Evolutionary conservation across 352 stramenopile genomes (phyloP), one percentile per base, ranked within the genome.

Genomic region (Phytophthora pseudosyringae): DNA sequence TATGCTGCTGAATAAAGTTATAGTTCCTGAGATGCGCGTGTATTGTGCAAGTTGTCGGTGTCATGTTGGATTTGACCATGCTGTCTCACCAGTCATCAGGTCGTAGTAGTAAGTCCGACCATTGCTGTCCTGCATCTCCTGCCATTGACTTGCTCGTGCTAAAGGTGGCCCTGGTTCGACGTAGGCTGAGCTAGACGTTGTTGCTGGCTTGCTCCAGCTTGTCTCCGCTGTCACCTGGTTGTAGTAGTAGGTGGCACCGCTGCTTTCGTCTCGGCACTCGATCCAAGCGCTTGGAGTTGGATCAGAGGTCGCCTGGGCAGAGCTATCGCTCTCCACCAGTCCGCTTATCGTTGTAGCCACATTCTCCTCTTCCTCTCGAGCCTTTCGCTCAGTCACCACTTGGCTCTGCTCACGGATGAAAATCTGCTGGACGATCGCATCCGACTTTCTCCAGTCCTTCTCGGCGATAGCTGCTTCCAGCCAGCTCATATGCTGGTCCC

Each of bases 361-460:
- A 43, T 13, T 51, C 26, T 26, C 36, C 1, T 45, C 55, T 47
- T 61, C 61, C 12, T 59, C 47, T 55, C 40, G 31, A 52, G 46
- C 51, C 26, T 71, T 73, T 10, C 44, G 61, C 13, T 74, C 55
- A 1, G 44, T 64, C 35, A 75, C 73, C 10, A 35, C 32, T 44
- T 89, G 70, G 41, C 80, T 86, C 53, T 88, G 72, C 46, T 93
- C 78, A 15, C 83, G 78, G 15, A 91, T 76, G 15, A 75, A 58
- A 38, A 94, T 94, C 49, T 93, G 81, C 44, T 91, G 81, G 36
- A 89, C 75, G 25, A 93, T 67, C 25, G 72, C 83, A 33, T 93
- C 82, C 28, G 80, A 81, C 54, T 89, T 91, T 29, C 57, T 63
- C 86, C 86, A 94, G 50, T 91, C 69, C 29, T 75, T 82, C 28